phyloP scores from a whole-genome alignment of 169 alveolate species.

The Babesia ovata region DNA sequence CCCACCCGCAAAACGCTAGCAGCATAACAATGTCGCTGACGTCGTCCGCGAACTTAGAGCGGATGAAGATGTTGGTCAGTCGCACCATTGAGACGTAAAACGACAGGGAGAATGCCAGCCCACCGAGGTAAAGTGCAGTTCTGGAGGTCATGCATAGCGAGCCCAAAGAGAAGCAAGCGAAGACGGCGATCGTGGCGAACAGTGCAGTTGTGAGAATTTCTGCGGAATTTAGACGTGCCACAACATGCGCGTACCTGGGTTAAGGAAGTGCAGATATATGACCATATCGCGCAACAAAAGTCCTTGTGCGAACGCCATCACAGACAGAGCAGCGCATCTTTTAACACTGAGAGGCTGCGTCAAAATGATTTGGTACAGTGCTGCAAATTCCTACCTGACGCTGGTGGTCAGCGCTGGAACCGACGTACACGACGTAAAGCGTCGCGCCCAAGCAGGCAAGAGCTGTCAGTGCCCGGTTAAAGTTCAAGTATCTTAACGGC shows the following conservation, averaged over 20 bases:
- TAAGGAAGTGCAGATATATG: background rate
- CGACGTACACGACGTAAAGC: constrained; percentile 36
- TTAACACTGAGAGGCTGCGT: constrained; percentile 17
- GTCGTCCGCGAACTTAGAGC: constrained; percentile 33
- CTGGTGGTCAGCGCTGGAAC: background rate
- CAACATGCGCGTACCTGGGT: constrained; percentile 46
- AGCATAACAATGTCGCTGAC: constrained; percentile 19
- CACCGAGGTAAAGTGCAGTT: constrained; percentile 29
- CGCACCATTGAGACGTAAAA: constrained; percentile 37
- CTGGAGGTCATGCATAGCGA: constrained; percentile 45
- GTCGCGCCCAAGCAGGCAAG: constrained; percentile 3
- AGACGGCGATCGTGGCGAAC: constrained; percentile 49
- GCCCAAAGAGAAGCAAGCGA: constrained; percentile 48
- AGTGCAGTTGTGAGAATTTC: constrained; percentile 58
- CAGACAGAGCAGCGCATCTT: constrained; percentile 25
- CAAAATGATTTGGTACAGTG: background rate
- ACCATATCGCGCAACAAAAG: constrained; percentile 28
- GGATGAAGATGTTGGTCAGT: constrained; percentile 44
- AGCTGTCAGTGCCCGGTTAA: background rate
- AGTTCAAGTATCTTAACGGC: background rate
- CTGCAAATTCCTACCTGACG: constrained; percentile 1
- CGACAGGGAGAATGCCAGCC: constrained; percentile 19
- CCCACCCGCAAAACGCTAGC: constrained; percentile 55
- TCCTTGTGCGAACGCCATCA: constrained; percentile 37
- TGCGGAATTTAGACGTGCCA: background rate